A percentile compares a stretch with the other conserved stretches of the same genome.
phyloP scores from a whole-genome alignment of 139 green algal genomes.

The Chlorella sp. region DNA sequence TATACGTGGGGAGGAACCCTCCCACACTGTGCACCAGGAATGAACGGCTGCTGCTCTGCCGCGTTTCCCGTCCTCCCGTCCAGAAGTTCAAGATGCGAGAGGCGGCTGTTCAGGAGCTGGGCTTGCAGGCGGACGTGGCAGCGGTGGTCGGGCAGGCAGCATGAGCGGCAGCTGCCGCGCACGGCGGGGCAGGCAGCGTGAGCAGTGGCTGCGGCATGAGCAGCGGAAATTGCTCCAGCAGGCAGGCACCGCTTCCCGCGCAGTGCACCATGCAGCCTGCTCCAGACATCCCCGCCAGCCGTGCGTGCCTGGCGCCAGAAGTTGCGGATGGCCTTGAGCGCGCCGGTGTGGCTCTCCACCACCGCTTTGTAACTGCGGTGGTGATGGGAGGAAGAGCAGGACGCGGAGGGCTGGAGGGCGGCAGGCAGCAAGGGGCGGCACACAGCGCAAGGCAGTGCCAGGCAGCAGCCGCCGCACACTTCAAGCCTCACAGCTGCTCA shows the following conservation, averaged over 20 bases:
- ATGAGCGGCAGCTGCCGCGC: too few relatives aligned
- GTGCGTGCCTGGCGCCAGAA: constrained; percentile 54
- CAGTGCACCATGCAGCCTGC: too few relatives aligned
- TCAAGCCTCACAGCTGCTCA: not conserved
- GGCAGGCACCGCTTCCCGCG: too few relatives aligned
- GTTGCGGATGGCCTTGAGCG: constrained; percentile 46
- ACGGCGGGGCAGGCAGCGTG: too few relatives aligned
- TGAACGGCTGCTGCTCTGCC: not conserved
- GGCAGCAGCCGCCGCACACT: not conserved
- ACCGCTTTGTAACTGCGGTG: constrained; percentile 19
- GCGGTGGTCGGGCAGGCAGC: too few relatives aligned
- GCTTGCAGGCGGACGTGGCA: not conserved
- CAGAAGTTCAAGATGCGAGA: constrained; percentile 28
- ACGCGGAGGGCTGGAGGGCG: not conserved
- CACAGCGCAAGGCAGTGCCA: not conserved
- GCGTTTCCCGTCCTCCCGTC: not conserved
- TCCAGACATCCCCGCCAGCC: too few relatives aligned
- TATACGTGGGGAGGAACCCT: too few relatives aligned
- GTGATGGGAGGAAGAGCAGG: too few relatives aligned
- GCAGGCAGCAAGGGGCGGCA: not conserved
- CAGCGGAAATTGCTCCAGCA: too few relatives aligned
- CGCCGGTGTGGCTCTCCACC: constrained; percentile 40
- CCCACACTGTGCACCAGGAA: too few relatives aligned
- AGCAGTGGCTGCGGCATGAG: too few relatives aligned
- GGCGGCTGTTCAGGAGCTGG: constrained; percentile 11